Conservation (phyloP, 192 early-diverging fungal species). For the Funneliformis geosporum region DNA sequence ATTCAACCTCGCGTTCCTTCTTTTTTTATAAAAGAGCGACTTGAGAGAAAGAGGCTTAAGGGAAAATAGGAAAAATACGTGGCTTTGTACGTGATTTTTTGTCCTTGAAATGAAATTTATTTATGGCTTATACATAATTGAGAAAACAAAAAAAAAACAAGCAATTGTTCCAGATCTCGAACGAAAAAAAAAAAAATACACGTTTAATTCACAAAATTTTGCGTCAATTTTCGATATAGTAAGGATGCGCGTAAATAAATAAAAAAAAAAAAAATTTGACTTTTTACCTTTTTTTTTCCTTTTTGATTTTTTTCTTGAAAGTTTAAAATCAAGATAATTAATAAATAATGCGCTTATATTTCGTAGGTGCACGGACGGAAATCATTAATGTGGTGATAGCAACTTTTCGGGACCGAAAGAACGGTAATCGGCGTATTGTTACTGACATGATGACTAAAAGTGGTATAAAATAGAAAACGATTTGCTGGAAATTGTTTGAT, state of each 20-base stretch:
- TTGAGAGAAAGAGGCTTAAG: background rate
- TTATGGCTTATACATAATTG: background rate
- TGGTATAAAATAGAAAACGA: background rate
- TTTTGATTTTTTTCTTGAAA: too few species aligned
- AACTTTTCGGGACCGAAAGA: too few species aligned
- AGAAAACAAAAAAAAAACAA: background rate
- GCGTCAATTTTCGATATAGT: background rate
- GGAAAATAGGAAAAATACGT: background rate
- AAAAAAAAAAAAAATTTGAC: background rate
- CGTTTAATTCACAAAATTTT: background rate
- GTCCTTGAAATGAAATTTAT: background rate
- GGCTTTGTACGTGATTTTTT: background rate
- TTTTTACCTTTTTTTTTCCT: too few species aligned
- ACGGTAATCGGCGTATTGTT: too few species aligned
- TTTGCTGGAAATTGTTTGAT: background rate
- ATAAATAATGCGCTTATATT: too few species aligned
- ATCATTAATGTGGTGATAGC: too few species aligned
- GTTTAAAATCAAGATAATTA: too few species aligned
- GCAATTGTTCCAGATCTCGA: background rate
- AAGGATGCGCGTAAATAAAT: background rate
- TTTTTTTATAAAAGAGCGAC: background rate
- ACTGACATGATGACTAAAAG: background rate
- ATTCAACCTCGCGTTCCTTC: background rate
- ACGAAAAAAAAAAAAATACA: background rate
- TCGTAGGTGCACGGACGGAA: too few species aligned